A percentile compares a stretch with the other conserved stretches of the same genome.
Evolutionary conservation across 225 moss, liverwort and hornwort species (phyloP).

Genomic region (Sphagnum contortum): DNA sequence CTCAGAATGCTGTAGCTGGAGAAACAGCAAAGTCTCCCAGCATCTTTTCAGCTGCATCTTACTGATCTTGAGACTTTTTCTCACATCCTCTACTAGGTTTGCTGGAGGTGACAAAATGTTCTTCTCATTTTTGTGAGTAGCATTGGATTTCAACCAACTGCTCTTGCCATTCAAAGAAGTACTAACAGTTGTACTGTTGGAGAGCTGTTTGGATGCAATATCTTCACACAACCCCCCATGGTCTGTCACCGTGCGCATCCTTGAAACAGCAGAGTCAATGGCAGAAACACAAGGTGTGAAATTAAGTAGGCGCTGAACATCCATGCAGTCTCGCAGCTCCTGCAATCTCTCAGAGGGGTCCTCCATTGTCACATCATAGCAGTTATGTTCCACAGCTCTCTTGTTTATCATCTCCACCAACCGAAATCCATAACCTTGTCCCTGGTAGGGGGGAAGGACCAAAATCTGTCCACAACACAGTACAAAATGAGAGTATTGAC

Average conservation of each 20-base stretch:
- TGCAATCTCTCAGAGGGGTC: slow-evolving; percentile 81
- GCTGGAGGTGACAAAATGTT: slow-evolving; percentile 49
- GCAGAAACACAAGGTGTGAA: slow-evolving; percentile 29
- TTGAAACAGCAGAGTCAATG: slow-evolving; percentile 26
- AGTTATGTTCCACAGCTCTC: slow-evolving; percentile 46
- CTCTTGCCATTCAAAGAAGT: slow-evolving; percentile 12
- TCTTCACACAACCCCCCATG: slow-evolving; percentile 12
- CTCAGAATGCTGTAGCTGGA: slow-evolving; percentile 56
- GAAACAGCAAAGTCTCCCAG: slow-evolving; percentile 81
- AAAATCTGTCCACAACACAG: slow-evolving; percentile 47
- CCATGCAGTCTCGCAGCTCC: slow-evolving; percentile 87
- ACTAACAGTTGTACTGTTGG: slow-evolving; percentile 4
- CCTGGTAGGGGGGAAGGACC: slow-evolving; percentile 86
- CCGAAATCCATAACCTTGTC: slow-evolving; percentile 65
- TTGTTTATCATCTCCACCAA: slow-evolving; percentile 64
- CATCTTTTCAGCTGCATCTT: slow-evolving; percentile 79
- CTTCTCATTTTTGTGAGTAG: slow-evolving; percentile 25
- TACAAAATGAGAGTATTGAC: neutral
- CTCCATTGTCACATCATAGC: slow-evolving; percentile 91
- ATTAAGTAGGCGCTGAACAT: slow-evolving; percentile 65
- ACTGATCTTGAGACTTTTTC: slow-evolving; percentile 56
- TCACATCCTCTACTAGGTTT: slow-evolving; percentile 38
- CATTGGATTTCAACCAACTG: slow-evolving; percentile 11
- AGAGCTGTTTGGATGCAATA: slow-evolving; percentile 21
- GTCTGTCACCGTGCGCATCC: slow-evolving; percentile 19